A percentile compares a stretch with the other conserved stretches of the same genome.
phyloP scores from a whole-genome alignment of 257 asterid species.

The Agastache rugosa region DNA sequence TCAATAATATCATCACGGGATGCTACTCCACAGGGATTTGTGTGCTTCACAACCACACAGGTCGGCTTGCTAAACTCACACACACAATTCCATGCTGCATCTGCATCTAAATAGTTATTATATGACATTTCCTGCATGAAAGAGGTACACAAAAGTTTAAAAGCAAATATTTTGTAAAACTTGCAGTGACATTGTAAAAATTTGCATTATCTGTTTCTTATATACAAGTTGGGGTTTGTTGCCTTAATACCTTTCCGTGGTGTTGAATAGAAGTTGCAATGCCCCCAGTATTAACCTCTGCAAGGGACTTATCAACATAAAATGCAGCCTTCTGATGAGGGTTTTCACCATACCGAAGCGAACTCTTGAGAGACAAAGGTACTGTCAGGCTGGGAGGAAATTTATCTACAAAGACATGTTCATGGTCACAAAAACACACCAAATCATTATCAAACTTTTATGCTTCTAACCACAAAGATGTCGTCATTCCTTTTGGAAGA shows the following conservation, averaged over 20 bases:
- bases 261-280: constrained; percentile 89
- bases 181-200: not conserved
- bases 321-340: constrained; percentile 98
- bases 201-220: not conserved
- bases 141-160: constrained; percentile 23
- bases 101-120: constrained; percentile 91
- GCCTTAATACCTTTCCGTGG: constrained; percentile 81
- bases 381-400: constrained; percentile 82
- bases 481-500: constrained; percentile 3
- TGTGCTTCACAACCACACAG: constrained; percentile 93
- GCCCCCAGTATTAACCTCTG: constrained; percentile 95
- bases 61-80: constrained; percentile 89
- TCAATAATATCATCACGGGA: constrained; percentile 79
- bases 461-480: not conserved
- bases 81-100: constrained; percentile 99
- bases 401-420: constrained; percentile 55
- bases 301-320: constrained; percentile 88
- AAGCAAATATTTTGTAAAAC: not conserved
- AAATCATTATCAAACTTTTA: not conserved
- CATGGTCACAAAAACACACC: constrained; percentile 22
- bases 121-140: constrained; percentile 91
- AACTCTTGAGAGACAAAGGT: constrained; percentile 76
- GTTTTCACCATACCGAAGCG: constrained; percentile 96
- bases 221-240: not conserved
- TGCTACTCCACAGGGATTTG: constrained; percentile 99